A percentile compares a stretch with the other conserved stretches of the same genome.
Conservation (phyloP, 257 asterid genomes). For the Solanum stenotomum region DNA sequence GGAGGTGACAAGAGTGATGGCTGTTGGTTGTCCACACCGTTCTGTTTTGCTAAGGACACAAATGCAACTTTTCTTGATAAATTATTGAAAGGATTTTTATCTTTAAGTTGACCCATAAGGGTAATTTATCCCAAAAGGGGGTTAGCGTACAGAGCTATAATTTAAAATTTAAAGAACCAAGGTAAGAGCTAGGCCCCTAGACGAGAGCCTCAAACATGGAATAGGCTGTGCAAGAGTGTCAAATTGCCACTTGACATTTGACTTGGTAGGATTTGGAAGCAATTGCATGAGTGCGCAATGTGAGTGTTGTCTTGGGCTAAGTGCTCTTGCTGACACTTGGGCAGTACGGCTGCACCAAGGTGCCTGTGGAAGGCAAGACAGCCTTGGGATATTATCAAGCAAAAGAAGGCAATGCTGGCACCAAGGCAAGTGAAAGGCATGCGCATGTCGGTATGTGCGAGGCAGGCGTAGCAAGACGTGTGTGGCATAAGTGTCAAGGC, state of each 20-base stretch:
- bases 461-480: neutral
- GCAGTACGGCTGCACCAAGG: neutral
- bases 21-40: neutral
- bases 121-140: neutral
- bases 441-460: neutral
- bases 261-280: neutral
- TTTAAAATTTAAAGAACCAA: neutral
- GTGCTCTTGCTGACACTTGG: neutral
- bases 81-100: neutral
- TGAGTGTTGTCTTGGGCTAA: neutral
- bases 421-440: neutral
- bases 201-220: neutral
- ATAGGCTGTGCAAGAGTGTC: neutral
- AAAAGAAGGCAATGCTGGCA: neutral
- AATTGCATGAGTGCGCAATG: neutral
- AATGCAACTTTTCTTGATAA: neutral
- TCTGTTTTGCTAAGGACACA: neutral
- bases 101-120: neutral
- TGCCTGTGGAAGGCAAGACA: neutral
- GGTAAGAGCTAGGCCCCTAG: neutral
- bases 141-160: neutral
- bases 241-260: neutral
- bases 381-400: neutral
- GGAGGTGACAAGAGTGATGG: neutral
- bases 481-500: neutral